Percentiles rank a stretch among this genome's conserved stretches.
These are phyloP conservation scores for Saccharomyces kudriavzevii DNA, from an alignment of 805 yeast species.

Conservation along the genomic window DNA sequence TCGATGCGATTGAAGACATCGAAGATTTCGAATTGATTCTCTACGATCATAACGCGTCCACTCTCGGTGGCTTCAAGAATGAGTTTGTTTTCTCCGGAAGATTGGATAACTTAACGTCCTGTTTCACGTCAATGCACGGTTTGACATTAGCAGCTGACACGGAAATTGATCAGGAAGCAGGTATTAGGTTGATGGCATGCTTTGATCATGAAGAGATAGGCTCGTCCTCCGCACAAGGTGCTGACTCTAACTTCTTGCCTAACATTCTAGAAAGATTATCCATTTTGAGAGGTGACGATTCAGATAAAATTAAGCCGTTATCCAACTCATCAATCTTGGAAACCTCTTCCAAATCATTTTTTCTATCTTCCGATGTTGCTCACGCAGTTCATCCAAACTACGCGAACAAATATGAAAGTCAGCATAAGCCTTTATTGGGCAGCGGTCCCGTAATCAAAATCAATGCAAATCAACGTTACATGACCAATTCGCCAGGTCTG, in stretches of 20 bases:
- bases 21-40: slow-evolving; percentile 86
- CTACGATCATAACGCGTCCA: slow-evolving; percentile 76
- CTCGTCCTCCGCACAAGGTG: slow-evolving; percentile 91
- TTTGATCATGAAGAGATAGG: slow-evolving; percentile 98
- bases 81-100: slow-evolving; percentile 91
- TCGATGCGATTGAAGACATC: slow-evolving; percentile 43
- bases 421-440: slow-evolving; percentile 75
- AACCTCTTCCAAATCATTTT: slow-evolving; percentile 68
- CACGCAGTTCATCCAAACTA: slow-evolving; percentile 97
- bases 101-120: slow-evolving; percentile 81
- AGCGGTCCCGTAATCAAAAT: slow-evolving; percentile 88
- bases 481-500: slow-evolving; percentile 87
- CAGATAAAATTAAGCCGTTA: slow-evolving; percentile 23
- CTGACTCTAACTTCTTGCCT: slow-evolving; percentile 84
- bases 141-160: slow-evolving; percentile 46
- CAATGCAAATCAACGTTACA: slow-evolving; percentile 92
- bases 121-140: slow-evolving; percentile 72
- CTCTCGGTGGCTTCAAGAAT: slow-evolving; percentile 79
- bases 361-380: slow-evolving; percentile 91
- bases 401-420: slow-evolving; percentile 60
- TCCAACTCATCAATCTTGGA: slow-evolving; percentile 39
- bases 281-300: slow-evolving; percentile 34
- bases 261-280: slow-evolving; percentile 67
- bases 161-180: slow-evolving; percentile 39
- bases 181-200: slow-evolving; percentile 67